Percentiles rank a stretch among this genome's conserved stretches.
Conservation (phyloP, 768 basidiomycete genomes). For the Holtermanniella nyarrowii region DNA sequence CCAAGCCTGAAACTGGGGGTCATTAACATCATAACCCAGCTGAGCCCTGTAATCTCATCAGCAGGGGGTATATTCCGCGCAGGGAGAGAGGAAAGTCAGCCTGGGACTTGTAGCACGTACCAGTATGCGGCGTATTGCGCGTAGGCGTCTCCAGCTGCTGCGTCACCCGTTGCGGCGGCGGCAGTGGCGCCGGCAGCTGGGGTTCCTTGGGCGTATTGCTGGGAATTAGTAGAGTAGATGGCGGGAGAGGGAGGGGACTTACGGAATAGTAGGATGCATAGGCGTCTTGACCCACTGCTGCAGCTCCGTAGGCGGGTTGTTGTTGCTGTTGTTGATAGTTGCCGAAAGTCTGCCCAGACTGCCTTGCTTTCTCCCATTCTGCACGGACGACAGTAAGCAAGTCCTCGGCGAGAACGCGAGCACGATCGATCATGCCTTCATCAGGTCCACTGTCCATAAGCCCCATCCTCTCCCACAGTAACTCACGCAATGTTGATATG, state of each 20-base stretch:
- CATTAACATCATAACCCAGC: conserved; percentile 39
- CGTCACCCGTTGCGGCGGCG: conserved; percentile 2
- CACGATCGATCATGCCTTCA: conserved; percentile 72
- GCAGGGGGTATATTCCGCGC: conserved; percentile 6
- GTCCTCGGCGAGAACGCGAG: conserved; percentile 78
- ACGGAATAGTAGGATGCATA: conserved; percentile 35
- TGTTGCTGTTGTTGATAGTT: conserved; percentile 20
- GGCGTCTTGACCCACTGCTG: no score
- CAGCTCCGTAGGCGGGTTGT: conserved; percentile 3
- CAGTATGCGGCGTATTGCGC: conserved; percentile 38
- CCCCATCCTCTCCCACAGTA: background rate
- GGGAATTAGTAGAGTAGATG: background rate
- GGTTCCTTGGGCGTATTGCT: conserved; percentile 21
- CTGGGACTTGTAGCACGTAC: conserved; percentile 4
- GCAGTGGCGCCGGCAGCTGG: conserved; percentile 11
- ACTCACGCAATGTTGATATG: conserved; percentile 83
- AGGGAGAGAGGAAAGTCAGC: background rate
- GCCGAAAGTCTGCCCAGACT: conserved; percentile 18
- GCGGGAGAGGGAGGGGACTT: background rate
- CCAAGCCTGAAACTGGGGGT: conserved; percentile 40
- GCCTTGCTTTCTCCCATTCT: conserved; percentile 71
- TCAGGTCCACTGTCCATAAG: conserved; percentile 58
- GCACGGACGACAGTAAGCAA: conserved; percentile 75
- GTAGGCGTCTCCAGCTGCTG: conserved; percentile 17
- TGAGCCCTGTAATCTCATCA: conserved; percentile 11